phyloP scores from a whole-genome alignment of 768 basidiomycete genomes.

The Lactifluus rugatus region DNA sequence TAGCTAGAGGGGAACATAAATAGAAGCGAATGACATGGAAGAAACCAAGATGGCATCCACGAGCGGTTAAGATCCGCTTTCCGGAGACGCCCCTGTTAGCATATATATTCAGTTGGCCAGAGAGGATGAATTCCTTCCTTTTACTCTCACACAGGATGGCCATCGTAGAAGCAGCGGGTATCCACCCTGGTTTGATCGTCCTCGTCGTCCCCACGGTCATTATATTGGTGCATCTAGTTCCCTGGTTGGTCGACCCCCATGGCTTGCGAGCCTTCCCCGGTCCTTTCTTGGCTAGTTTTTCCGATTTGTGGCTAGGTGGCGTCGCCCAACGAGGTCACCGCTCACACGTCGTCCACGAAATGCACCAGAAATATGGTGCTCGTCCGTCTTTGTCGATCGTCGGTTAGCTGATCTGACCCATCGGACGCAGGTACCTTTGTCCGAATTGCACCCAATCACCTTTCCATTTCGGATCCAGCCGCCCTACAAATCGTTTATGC shows the following conservation, averaged over 20 bases:
- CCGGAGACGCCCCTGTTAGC: no score
- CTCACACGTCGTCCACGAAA: slow-evolving; percentile 29
- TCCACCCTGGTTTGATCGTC: not conserved
- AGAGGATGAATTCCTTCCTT: no score
- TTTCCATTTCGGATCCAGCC: slow-evolving; percentile 37
- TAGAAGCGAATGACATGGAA: no score
- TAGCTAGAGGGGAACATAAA: no score
- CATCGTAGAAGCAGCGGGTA: no score
- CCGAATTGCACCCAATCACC: slow-evolving; percentile 36
- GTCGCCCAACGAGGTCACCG: slow-evolving; percentile 28
- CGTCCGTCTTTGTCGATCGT: no score
- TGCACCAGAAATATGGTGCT: slow-evolving; percentile 36
- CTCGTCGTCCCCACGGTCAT: slow-evolving; percentile 16
- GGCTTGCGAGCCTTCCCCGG: slow-evolving; percentile 31
- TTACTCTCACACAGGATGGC: no score
- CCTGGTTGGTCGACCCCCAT: slow-evolving; percentile 27
- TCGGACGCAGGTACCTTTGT: slow-evolving; percentile 35
- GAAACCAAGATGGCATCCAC: no score
- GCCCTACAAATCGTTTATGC: slow-evolving; percentile 35
- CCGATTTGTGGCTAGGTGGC: slow-evolving; percentile 32
- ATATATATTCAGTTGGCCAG: no score
- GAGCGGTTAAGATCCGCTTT: no score
- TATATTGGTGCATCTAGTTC: slow-evolving; percentile 26
- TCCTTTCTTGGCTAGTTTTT: slow-evolving; percentile 31
- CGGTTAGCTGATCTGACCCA: no score